Base-by-base conservation (phyloP, 345 rosid species). In the Boechera divaricarpa region DNA sequence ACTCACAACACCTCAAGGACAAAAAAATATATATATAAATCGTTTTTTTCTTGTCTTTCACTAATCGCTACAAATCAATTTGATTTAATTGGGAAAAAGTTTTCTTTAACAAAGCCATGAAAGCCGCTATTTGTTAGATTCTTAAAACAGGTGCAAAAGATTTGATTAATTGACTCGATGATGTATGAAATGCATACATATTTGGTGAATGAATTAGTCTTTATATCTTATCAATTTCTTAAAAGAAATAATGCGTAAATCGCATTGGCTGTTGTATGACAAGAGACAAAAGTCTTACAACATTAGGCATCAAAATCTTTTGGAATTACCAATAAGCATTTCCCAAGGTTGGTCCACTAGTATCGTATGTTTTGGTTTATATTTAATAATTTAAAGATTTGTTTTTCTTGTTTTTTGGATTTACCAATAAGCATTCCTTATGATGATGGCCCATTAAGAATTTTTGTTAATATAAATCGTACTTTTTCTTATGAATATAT, bases 291-390 rank as follows among this genome's bases (percentile, higher is more conserved):
- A 55, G 80, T 55, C 76, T 63, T 54, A 63, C 72, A 77, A 63
- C 64, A 70, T 64, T 63, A 36, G 18, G 71, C 72, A 70, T 70
- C 53, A 38, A 77, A 55, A 77, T 77, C 71, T 77, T 70, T 77
- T 77, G 80, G 61, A 77, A 63, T 63, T 64, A 64, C 72, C 76
- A 70, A 77, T 70, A 63, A 77, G 67, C 76, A 63, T 35, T 63
- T 70, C 76, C 76, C 72, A 1, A 70, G 13, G 66, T 64, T 77
- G 76, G 80, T 70, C 80, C 80, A 64, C 72, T 64, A 54, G 16
- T 70, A 45, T 77, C 59, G 70, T 77, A n/a, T 63, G 33, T 36
- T 45, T 63, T 70, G 53, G 76, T 63, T 70, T 29, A 12, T 21
- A 48, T 75, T 0, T 16, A 13, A 47, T 49, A 29, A n/a, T 52